Base-by-base conservation (phyloP, 768 basidiomycete genomes). In the Leccinum truebloodii region DNA sequence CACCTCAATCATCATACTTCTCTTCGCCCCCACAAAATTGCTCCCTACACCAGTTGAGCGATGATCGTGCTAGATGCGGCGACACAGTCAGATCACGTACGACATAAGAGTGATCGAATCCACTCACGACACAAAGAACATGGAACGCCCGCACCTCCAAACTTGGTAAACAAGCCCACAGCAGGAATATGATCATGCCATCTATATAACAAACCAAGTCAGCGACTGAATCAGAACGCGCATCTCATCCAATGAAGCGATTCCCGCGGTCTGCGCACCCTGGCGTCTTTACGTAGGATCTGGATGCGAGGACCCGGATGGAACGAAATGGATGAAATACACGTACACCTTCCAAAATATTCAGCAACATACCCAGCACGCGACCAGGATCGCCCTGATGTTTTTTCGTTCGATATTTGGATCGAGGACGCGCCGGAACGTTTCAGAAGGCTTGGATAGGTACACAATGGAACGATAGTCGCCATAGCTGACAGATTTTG, bases 1-100 rank as follows among this genome's bases (percentile, higher is more conserved):
- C 12, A 95, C 93, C 76, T 98, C 96, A 62, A 99, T 98, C 94
- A 98, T 97, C 94, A 95, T 94, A 63, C 91, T 94, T 6, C 92
- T 92, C 74, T 94, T 95, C 2, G 89, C 94, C 54, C 92, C 92
- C 8, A 86, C 86, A 72, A 98, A 97, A 24, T 87, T 88, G 65
- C 90, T 94, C 4, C 92, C 96, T 93, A 98, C 0, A 89, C 83
- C 22, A 97, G 76, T 70, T 98, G 96, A 0, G 94, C 80, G 41
- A 95, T 71, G 54, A 94, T 78, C 30, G 92, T 84, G 6, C 87
- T 89, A 65, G n/a, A 65, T 51, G 12, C 32, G 59, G 18, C 4
- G 50, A 20, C 18, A 56, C 4, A 37, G 54, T n/a, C 4, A 20
- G n/a, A 44, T 44, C n/a, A 44, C n/a, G 41, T 44, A 44, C 41